Conservation (phyloP, 768 basidiomycete species). For the Rhodosporidiobolus sp. region DNA sequence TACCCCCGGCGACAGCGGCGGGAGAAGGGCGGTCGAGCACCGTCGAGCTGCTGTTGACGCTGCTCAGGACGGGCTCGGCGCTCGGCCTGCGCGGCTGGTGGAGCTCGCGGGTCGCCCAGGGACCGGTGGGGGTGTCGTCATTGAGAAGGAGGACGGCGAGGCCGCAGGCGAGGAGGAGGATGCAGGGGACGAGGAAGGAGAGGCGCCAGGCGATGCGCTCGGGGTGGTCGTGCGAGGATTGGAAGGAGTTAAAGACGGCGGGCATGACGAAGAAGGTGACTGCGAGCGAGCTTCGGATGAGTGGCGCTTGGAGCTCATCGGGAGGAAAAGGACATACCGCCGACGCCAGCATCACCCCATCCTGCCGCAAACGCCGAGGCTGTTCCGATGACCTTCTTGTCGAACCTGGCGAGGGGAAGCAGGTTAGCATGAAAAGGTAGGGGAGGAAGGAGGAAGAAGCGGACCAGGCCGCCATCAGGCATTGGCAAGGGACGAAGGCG, state of each 20-base stretch:
- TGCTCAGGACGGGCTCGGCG: slow-evolving; percentile 2
- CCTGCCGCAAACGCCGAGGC: slow-evolving; percentile 60
- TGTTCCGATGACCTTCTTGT: slow-evolving; percentile 54
- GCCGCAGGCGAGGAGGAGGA: slow-evolving; percentile 52
- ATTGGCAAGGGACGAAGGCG: slow-evolving; percentile 62
- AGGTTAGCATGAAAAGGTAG: background rate
- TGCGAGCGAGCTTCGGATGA: background rate
- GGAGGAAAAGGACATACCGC: slow-evolving; percentile 44
- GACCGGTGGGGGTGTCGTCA: slow-evolving; percentile 34
- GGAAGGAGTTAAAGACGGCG: slow-evolving; percentile 55
- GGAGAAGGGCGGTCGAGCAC: slow-evolving; percentile 1
- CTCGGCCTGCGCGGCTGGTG: slow-evolving; percentile 1
- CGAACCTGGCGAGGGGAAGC: slow-evolving; percentile 52
- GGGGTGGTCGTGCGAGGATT: slow-evolving; percentile 31
- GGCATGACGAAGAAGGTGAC: slow-evolving; percentile 62
- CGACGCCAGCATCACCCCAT: slow-evolving; percentile 55
- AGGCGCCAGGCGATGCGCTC: slow-evolving; percentile 57
- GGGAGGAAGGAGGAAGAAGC: background rate
- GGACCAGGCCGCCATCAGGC: slow-evolving; percentile 59
- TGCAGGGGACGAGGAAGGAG: slow-evolving; percentile 58
- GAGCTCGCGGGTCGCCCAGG: slow-evolving; percentile 19
- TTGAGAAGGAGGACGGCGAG: slow-evolving; percentile 24
- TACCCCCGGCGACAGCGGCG: background rate
- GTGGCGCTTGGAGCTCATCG: background rate
- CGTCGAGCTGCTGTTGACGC: slow-evolving; percentile 4